A percentile compares a stretch with the other conserved stretches of the same genome.
phyloP scores from a whole-genome alignment of 2,329 filamentous ascomycete species.

The Dactylonectria estremocensis region DNA sequence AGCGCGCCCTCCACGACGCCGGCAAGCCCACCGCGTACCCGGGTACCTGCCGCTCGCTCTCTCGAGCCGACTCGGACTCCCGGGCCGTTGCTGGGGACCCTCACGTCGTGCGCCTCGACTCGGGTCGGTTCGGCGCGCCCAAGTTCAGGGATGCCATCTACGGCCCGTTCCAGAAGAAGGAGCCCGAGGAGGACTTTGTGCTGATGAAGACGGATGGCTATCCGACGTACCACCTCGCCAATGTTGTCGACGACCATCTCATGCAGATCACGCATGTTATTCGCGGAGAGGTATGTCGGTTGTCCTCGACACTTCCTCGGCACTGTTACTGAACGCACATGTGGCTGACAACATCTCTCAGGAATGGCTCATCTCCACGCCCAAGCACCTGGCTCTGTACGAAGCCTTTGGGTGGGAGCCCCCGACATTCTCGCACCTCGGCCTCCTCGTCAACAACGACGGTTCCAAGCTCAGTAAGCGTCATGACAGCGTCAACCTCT shows the following conservation, averaged over 20 bases:
- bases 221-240: slow-evolving; percentile 97
- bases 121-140: slow-evolving; percentile 69
- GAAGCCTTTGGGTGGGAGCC: slow-evolving; percentile 82
- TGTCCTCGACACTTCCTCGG: neutral
- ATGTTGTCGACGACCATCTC: slow-evolving; percentile 94
- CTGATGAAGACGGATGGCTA: slow-evolving; percentile 92
- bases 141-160: slow-evolving; percentile 86
- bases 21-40: slow-evolving; percentile 65
- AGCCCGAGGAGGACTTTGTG: slow-evolving; percentile 84
- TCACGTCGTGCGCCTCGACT: slow-evolving; percentile 84
- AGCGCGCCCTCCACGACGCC: slow-evolving; percentile 71
- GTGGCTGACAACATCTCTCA: slow-evolving; percentile 49
- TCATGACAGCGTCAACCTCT: slow-evolving; percentile 68
- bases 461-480: slow-evolving; percentile 90
- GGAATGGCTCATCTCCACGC: slow-evolving; percentile 98
- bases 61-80: slow-evolving; percentile 77
- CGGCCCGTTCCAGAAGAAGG: slow-evolving; percentile 72
- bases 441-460: slow-evolving; percentile 78
- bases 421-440: slow-evolving; percentile 85
- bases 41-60: slow-evolving; percentile 79
- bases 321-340: too few relatives aligned
- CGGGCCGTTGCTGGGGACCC: slow-evolving; percentile 78
- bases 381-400: slow-evolving; percentile 80
- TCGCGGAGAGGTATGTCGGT: slow-evolving; percentile 77
- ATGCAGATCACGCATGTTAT: slow-evolving; percentile 98